Percentiles rank a stretch among this genome's conserved stretches.
Evolutionary conservation across 192 early-diverging fungal species (phyloP).

Genomic region (Jimgerdemannia flammicorona): DNA sequence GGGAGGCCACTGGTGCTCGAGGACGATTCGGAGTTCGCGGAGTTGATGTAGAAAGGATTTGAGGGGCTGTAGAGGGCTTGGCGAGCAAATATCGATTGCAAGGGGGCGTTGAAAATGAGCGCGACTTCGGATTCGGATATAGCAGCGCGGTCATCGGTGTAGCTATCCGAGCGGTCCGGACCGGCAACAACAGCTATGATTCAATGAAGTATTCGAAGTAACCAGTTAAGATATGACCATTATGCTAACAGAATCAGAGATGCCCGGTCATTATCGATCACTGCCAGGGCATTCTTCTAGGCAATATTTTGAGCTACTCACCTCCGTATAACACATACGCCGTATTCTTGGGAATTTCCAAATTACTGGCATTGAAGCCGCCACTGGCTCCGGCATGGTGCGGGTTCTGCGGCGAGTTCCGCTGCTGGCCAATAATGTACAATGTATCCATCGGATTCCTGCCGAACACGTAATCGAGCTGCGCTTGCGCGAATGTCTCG

Average conservation of each 20-base stretch:
- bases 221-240: background rate
- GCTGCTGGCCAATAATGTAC: conserved; percentile 51
- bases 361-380: conserved; percentile 29
- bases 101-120: conserved; percentile 49
- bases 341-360: conserved; percentile 24
- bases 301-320: background rate
- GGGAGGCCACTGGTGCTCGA: background rate
- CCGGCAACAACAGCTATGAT: conserved; percentile 48
- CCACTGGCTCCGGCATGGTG: conserved; percentile 54
- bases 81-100: conserved; percentile 44
- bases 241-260: too few species aligned
- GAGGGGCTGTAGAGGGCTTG: conserved; percentile 23
- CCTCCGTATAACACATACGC: conserved; percentile 42
- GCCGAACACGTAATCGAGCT: conserved; percentile 53
- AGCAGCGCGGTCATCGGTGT: conserved; percentile 38
- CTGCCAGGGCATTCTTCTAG: background rate
- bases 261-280: too few species aligned
- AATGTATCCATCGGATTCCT: conserved; percentile 47
- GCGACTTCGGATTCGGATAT: conserved; percentile 48
- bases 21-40: background rate
- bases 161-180: conserved; percentile 46
- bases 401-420: conserved; percentile 53
- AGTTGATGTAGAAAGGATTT: background rate
- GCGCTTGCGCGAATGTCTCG: conserved; percentile 26
- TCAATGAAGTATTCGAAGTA: background rate